Evolutionary conservation across 108 stramenopile species (phyloP), one percentile per base, ranked within the genome.

Genomic region (Pseudonitzschia delicatissima): DNA sequence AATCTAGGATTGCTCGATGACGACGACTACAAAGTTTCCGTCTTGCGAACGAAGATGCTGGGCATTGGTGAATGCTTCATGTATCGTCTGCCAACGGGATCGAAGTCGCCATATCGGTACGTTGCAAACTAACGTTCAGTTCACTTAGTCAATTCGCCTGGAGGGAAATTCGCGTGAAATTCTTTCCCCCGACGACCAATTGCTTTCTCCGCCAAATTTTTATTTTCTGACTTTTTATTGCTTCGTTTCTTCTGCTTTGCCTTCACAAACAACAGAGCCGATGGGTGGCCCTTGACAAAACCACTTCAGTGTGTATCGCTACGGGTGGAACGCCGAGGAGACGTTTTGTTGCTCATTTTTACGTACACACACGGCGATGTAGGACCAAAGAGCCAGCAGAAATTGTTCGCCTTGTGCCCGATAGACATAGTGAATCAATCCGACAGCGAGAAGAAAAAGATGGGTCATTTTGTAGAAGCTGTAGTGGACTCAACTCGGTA

Each of bases 401-500:
- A 67, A 36, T 52, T 84, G 29, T 80, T 79, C 64, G 78, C 78
- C 4, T 50, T 79, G 44, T 74, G 73, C 47, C 60, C 69, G 21
- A 67, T 82, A 32, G 71, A 77, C 47, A 51, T 82, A 32, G 72
- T 74, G 8, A 48, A 72, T 36, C 80, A 83, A 47, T 18, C 11
- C 29, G 33, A 55, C 8, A 45, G 20, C 37, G 44, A 39, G 32
- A 66, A 70, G 8, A 39, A 69, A 25, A 62, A 67, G 18, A 42
- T 91, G 33, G 82, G 84, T 15, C 86, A 88, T 71, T 88, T 79
- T 73, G 87, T 90, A n/a, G 76, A 87, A 42, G 67, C 84, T 21
- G 87, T 83, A 2, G 68, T 90, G 32, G 92, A 93, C 59, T 88
- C 92, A 6, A 85, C 84, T 1, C 67, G 92, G 28, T 93, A 90